Conservation (phyloP, 2,329 filamentous ascomycete genomes). For the Aaosphaeria arxii region DNA sequence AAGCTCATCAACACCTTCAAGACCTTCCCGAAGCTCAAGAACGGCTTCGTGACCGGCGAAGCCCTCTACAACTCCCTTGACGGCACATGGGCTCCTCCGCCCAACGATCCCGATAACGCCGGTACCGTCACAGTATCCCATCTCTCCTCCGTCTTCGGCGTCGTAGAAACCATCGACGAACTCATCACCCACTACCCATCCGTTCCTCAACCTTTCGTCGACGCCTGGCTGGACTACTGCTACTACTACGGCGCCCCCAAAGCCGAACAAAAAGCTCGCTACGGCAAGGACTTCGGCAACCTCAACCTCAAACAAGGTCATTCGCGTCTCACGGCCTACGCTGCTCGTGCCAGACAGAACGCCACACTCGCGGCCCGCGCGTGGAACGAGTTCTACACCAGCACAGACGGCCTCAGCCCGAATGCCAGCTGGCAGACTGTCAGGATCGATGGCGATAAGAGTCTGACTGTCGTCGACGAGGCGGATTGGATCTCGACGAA, state of each 20-base stretch:
- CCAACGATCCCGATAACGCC: conserved; percentile 50
- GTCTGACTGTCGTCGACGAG: conserved; percentile 52
- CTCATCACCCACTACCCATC: conserved; percentile 49
- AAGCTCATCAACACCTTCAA: conserved; percentile 51
- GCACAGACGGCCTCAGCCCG: conserved; percentile 27
- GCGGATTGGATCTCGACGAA: conserved; percentile 59
- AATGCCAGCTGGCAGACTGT: conserved; percentile 47
- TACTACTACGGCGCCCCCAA: conserved; percentile 53
- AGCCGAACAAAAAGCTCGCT: conserved; percentile 52
- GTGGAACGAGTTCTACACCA: conserved; percentile 53
- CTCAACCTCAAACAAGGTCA: conserved; percentile 55
- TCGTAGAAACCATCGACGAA: conserved; percentile 58
- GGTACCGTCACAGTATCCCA: conserved; percentile 55
- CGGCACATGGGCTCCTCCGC: conserved; percentile 52
- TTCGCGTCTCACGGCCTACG: conserved; percentile 57
- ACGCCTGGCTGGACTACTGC: conserved; percentile 60
- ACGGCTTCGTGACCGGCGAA: conserved; percentile 58
- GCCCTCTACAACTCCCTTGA: conserved; percentile 52
- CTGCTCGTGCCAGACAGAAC: conserved; percentile 45
- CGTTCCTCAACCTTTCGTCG: conserved; percentile 50
- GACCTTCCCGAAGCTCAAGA: conserved; percentile 54
- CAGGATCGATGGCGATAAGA: conserved; percentile 42
- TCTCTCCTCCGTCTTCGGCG: conserved; percentile 57
- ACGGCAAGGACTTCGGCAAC: conserved; percentile 48
- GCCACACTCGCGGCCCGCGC: conserved; percentile 49